These are phyloP conservation scores for Trichoderma virens DNA, from an alignment of 495 filamentous ascomycete genomes.

Conservation along the genomic window DNA sequence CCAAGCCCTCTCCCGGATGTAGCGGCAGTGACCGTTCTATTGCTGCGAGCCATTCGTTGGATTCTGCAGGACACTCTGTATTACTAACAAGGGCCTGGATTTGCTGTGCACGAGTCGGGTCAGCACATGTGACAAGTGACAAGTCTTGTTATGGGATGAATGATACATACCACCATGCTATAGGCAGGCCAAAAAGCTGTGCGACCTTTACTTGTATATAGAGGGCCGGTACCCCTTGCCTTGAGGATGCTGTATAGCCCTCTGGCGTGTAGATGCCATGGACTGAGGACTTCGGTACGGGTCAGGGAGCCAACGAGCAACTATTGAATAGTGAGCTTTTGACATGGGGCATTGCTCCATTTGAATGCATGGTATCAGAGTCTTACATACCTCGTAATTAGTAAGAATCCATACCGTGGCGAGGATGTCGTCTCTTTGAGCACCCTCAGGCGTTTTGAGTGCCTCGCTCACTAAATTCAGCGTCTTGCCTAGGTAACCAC, in stretches of 20 bases:
- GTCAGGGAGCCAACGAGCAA: slow-evolving; percentile 6
- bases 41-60: not conserved
- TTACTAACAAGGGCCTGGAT: not conserved
- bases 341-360: not conserved
- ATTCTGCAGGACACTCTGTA: slow-evolving; percentile 1
- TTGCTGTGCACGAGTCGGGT: not conserved
- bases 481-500: not conserved
- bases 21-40: not conserved
- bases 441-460: not conserved
- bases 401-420: slow-evolving; percentile 10
- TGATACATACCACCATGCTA: slow-evolving; percentile 5
- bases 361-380: not conserved
- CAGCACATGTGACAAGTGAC: not conserved
- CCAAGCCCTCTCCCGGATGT: not conserved
- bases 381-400: slow-evolving; percentile 8
- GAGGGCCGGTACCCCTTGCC: not conserved
- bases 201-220: not conserved
- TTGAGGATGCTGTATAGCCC: slow-evolving; percentile 5
- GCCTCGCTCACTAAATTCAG: not conserved
- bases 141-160: not conserved
- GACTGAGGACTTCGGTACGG: not conserved
- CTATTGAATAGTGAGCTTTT: not conserved
- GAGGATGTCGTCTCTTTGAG: slow-evolving; percentile 1
- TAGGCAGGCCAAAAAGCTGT: slow-evolving; percentile 5
- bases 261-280: slow-evolving; percentile 9